phyloP scores from a whole-genome alignment of 148 eudicot species.

The Chenopodium album region DNA sequence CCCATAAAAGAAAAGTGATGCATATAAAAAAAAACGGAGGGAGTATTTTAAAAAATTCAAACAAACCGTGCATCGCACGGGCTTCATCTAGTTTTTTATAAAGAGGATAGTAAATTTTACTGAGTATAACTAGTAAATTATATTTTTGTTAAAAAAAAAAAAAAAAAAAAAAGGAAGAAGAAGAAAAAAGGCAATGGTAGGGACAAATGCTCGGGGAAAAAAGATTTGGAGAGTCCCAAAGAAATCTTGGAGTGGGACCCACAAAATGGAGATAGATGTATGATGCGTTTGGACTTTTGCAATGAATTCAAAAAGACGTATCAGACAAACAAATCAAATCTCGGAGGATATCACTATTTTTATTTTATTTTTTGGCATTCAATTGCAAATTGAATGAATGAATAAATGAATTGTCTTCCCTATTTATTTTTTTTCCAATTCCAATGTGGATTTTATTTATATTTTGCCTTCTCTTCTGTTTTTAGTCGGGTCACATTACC shows the following conservation, averaged over 20 bases:
- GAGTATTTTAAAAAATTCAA: no score
- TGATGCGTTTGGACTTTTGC: slow-evolving; percentile 31
- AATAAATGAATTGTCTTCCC: slow-evolving; percentile 9
- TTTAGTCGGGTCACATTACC: no score
- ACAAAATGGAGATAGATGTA: slow-evolving; percentile 21
- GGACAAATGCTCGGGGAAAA: slow-evolving; percentile 5
- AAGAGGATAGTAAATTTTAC: no score
- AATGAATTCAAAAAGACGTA: slow-evolving; percentile 38
- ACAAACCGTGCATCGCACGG: no score
- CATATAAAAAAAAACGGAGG: no score
- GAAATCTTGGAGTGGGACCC: slow-evolving; percentile 29
- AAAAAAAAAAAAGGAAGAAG: neutral
- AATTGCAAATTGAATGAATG: neutral
- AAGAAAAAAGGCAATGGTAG: neutral
- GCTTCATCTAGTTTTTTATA: no score
- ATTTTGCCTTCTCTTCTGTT: neutral
- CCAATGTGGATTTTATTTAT: neutral
- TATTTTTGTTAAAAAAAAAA: neutral
- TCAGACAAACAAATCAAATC: slow-evolving; percentile 32
- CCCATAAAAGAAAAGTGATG: no score
- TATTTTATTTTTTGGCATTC: neutral
- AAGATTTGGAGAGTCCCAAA: slow-evolving; percentile 22
- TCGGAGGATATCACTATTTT: slow-evolving; percentile 7
- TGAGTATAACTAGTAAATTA: no score
- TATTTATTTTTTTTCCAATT: neutral